Evolutionary conservation across 1,139 yeast species (phyloP).

Genomic region (Barnettozyma hawaiiensis): DNA sequence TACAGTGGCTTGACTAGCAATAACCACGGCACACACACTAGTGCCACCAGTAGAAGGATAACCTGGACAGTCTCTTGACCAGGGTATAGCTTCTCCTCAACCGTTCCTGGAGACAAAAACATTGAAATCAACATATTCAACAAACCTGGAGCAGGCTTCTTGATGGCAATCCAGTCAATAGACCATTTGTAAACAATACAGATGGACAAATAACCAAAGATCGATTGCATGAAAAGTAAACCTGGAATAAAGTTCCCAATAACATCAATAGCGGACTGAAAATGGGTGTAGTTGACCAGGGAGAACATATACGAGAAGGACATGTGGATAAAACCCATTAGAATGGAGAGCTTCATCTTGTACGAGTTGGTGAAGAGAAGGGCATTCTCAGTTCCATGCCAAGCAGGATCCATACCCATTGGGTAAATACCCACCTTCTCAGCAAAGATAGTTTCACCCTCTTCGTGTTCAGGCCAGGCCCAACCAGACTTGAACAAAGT

Average conservation of each 20-base stretch:
- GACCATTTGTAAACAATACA: constrained; percentile 92
- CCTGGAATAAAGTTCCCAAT: constrained; percentile 79
- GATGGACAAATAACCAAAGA: constrained; percentile 83
- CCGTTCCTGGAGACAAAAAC: constrained; percentile 89
- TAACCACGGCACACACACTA: constrained; percentile 93
- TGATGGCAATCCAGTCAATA: constrained; percentile 79
- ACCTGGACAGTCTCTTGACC: constrained; percentile 83
- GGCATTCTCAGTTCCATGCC: constrained; percentile 82
- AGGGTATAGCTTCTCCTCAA: constrained; percentile 76
- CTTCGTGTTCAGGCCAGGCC: constrained; percentile 54
- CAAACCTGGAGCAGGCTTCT: constrained; percentile 83
- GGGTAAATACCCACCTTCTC: constrained; percentile 53
- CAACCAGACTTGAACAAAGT: constrained; percentile 67
- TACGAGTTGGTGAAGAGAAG: constrained; percentile 71
- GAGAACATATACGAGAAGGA: constrained; percentile 67
- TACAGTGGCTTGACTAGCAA: constrained; percentile 82
- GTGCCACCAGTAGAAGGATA: constrained; percentile 65
- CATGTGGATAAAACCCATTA: constrained; percentile 80
- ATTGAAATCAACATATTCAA: constrained; percentile 92
- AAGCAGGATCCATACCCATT: constrained; percentile 67
- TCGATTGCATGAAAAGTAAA: constrained; percentile 75
- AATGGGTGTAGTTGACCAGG: constrained; percentile 55
- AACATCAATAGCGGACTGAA: constrained; percentile 56
- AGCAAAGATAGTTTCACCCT: constrained; percentile 55
- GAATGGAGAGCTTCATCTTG: constrained; percentile 74